These are phyloP conservation scores for Dalbergia oliveri DNA, from an alignment of 306 rosid genomes.

Conservation along the genomic window DNA sequence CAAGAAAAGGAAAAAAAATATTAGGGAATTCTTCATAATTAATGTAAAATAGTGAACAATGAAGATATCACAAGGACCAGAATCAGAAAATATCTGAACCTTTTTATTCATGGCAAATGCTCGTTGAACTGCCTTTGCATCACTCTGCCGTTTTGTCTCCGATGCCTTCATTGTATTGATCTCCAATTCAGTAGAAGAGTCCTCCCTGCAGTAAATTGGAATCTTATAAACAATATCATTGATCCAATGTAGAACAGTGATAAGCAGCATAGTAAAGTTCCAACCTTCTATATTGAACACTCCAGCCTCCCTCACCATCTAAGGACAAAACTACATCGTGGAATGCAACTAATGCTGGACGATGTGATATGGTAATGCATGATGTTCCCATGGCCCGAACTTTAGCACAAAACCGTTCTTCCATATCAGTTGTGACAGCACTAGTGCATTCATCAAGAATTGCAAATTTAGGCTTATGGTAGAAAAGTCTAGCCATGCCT, in stretches of 20 bases:
- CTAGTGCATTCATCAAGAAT: constrained; percentile 96
- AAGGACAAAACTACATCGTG: constrained; percentile 87
- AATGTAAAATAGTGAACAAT: neutral
- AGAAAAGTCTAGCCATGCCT: constrained; percentile 95
- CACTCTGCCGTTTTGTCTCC: constrained; percentile 69
- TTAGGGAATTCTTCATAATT: constrained; percentile 5
- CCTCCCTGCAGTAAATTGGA: constrained; percentile 63
- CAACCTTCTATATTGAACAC: constrained; percentile 75
- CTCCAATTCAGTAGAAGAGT: constrained; percentile 57
- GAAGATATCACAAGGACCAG: constrained; percentile 4
- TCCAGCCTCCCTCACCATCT: constrained; percentile 98
- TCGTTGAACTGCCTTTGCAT: constrained; percentile 81
- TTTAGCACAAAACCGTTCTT: constrained; percentile 90
- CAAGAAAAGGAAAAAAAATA: neutral
- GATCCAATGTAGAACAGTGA: constrained; percentile 3
- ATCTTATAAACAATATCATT: constrained; percentile 35
- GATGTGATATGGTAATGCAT: constrained; percentile 93
- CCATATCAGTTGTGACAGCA: constrained; percentile 97
- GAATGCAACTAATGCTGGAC: constrained; percentile 92
- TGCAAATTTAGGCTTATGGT: constrained; percentile 92
- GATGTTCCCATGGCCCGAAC: constrained; percentile 95
- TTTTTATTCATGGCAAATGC: constrained; percentile 65
- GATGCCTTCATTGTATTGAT: constrained; percentile 46
- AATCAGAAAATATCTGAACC: constrained; percentile 53
- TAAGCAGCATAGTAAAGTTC: constrained; percentile 30